Evolutionary conservation across 768 basidiomycete genomes (phyloP).

Genomic region (Auriscalpium vulgare): DNA sequence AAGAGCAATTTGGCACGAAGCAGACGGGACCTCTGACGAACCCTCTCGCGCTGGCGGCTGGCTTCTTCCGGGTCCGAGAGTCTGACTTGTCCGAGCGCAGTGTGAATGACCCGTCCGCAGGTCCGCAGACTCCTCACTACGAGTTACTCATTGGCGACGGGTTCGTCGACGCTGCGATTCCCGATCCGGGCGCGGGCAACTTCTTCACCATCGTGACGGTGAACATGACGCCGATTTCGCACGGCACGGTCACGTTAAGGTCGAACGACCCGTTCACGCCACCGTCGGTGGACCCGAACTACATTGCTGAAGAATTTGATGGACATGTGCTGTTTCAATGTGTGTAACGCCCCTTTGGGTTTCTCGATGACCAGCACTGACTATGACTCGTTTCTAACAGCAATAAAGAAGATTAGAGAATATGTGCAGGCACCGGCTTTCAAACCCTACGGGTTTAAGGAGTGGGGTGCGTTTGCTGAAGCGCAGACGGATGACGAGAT

Average conservation of each 20-base stretch:
- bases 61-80: not conserved
- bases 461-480: not conserved
- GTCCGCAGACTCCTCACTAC: not conserved
- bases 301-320: not conserved
- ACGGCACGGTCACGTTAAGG: not conserved
- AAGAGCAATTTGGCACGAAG: not conserved
- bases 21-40: not conserved
- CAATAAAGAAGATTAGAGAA: not conserved
- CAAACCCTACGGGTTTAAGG: not conserved
- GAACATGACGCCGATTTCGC: not conserved
- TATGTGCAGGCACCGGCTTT: not conserved
- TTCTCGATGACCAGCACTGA: not conserved
- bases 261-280: not conserved
- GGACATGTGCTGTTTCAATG: not conserved
- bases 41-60: not conserved
- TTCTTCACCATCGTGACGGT: not conserved
- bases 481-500: slow-evolving; percentile 15
- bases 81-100: not conserved
- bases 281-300: not conserved
- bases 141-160: not conserved
- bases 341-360: not conserved
- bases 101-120: not conserved
- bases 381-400: not conserved
- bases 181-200: not conserved
- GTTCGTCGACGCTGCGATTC: not conserved